Percentiles rank a stretch among this genome's conserved stretches.
Evolutionary conservation across 805 yeast genomes (phyloP).

Genomic region (Candida coleopterorum): DNA sequence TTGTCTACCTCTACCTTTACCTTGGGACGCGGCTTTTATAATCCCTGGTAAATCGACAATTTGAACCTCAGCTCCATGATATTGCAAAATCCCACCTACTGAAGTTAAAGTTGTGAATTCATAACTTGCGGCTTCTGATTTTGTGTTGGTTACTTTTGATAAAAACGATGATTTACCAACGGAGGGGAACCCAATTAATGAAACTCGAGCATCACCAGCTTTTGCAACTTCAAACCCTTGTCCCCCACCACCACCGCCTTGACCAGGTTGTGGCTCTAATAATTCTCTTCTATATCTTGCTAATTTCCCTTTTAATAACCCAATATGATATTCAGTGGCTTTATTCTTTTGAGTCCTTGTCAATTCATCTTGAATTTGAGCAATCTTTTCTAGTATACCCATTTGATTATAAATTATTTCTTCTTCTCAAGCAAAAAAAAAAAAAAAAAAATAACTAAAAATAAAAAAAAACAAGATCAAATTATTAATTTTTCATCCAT

Average conservation of each 20-base stretch:
- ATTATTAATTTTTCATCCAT: too few relatives aligned
- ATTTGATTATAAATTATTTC: too few relatives aligned
- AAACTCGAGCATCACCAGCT: conserved; percentile 94
- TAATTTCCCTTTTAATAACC: conserved; percentile 87
- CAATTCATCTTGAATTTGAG: conserved; percentile 88
- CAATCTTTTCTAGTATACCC: conserved; percentile 61
- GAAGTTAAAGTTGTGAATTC: conserved; percentile 95
- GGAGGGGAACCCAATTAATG: conserved; percentile 94
- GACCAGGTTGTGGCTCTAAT: conserved; percentile 82
- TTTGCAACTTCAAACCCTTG: conserved; percentile 92
- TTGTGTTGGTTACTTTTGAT: conserved; percentile 86
- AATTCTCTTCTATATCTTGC: conserved; percentile 90
- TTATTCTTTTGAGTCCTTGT: conserved; percentile 94
- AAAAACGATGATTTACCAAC: conserved; percentile 94
- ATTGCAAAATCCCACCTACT: conserved; percentile 92
- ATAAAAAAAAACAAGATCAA: too few relatives aligned
- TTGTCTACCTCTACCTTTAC: conserved; percentile 96
- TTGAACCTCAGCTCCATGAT: conserved; percentile 95
- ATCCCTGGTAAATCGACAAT: conserved; percentile 98
- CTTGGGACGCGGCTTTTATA: conserved; percentile 93
- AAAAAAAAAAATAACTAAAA: too few relatives aligned
- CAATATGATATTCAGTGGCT: conserved; percentile 96
- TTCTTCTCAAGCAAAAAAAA: conserved; percentile 2
- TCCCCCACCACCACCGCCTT: conserved; percentile 68
- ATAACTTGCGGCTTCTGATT: conserved; percentile 91